phyloP scores from a whole-genome alignment of 2,329 filamentous ascomycete genomes.

The Colletotrichum sansevieriae region DNA sequence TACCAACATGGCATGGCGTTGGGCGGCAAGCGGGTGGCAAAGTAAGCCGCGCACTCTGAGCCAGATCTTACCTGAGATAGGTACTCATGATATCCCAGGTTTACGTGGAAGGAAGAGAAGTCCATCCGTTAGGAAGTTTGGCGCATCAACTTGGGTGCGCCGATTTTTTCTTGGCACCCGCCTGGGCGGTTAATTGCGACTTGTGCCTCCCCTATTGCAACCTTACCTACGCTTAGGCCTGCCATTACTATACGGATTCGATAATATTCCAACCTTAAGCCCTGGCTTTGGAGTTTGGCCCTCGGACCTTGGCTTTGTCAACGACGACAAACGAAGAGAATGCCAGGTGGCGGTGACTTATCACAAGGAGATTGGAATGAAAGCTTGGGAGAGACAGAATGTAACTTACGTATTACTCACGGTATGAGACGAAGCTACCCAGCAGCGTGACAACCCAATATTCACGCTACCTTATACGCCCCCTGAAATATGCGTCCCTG shows the following conservation, averaged over 20 bases:
- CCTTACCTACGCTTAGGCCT: slow-evolving; percentile 39
- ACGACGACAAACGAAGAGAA: no score
- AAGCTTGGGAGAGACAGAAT: slow-evolving; percentile 8
- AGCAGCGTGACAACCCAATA: neutral
- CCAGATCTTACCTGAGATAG: no score
- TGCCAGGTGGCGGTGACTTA: slow-evolving; percentile 11
- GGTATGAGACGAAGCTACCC: slow-evolving; percentile 8
- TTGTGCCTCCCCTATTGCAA: slow-evolving; percentile 27
- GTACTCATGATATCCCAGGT: no score
- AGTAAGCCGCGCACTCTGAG: no score
- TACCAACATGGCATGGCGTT: slow-evolving; percentile 11
- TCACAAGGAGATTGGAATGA: slow-evolving; percentile 4
- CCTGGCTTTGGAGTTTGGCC: slow-evolving; percentile 12
- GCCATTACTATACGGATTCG: slow-evolving; percentile 6
- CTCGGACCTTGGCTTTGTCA: slow-evolving; percentile 14
- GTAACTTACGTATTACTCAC: slow-evolving; percentile 8
- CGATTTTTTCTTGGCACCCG: no score
- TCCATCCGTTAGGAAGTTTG: no score
- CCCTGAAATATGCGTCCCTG: slow-evolving; percentile 7
- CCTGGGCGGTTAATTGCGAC: slow-evolving; percentile 3
- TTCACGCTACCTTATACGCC: slow-evolving; percentile 20
- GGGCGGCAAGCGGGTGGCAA: neutral
- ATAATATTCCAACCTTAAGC: slow-evolving; percentile 14
- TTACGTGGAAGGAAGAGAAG: no score
- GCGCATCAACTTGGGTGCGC: no score